phyloP scores from a whole-genome alignment of 139 green algal species.

The Chlorella sp. region DNA sequence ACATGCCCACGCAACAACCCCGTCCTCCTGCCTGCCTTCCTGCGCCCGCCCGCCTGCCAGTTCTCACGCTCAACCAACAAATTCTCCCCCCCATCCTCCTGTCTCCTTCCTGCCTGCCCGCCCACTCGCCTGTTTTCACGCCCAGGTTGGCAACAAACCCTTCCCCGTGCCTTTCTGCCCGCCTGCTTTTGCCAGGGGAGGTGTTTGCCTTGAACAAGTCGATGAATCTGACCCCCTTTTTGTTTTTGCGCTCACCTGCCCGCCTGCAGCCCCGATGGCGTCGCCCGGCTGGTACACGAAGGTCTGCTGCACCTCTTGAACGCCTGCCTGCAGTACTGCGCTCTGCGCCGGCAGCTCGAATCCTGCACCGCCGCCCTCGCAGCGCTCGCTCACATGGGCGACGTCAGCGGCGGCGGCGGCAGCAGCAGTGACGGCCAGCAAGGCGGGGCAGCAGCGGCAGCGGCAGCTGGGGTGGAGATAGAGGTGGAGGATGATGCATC shows the following conservation, averaged over 20 bases:
- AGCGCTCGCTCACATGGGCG: background rate
- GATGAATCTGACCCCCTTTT: too few relatives aligned
- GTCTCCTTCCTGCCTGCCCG: background rate
- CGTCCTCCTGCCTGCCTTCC: too few relatives aligned
- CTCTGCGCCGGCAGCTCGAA: background rate
- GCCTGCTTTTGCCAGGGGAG: too few relatives aligned
- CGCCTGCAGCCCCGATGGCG: background rate
- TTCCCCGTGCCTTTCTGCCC: background rate
- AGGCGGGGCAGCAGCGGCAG: background rate
- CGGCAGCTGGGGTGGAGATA: background rate
- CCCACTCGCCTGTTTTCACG: too few relatives aligned
- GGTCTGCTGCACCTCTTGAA: constrained; percentile 35
- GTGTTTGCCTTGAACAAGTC: too few relatives aligned
- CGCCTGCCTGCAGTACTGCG: constrained; percentile 26
- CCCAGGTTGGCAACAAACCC: too few relatives aligned
- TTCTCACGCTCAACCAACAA: too few relatives aligned
- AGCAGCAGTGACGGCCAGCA: background rate
- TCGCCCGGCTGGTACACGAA: constrained; percentile 30
- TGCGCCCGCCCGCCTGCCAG: too few relatives aligned
- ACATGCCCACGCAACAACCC: too few relatives aligned
- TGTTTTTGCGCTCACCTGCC: too few relatives aligned
- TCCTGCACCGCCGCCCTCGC: background rate
- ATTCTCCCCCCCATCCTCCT: too few relatives aligned
- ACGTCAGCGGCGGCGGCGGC: background rate
- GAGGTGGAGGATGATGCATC: background rate